Conservation (phyloP, 805 yeast genomes). For the Clavispora fructus region DNA sequence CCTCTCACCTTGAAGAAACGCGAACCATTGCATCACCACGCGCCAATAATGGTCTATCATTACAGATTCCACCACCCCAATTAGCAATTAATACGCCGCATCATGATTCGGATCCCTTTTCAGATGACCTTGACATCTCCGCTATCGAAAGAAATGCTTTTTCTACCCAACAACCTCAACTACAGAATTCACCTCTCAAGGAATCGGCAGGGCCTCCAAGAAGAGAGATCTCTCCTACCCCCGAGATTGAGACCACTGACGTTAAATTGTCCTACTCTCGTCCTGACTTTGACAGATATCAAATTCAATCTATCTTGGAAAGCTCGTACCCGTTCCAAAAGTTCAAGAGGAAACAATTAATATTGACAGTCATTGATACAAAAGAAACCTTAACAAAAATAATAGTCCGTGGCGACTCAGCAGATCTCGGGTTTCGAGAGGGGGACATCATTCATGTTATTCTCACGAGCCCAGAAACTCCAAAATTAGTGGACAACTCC, state of each 20-base stretch:
- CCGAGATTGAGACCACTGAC: neutral
- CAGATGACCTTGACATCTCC: constrained; percentile 14
- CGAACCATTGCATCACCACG: neutral
- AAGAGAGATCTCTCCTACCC: neutral
- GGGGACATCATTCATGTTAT: constrained; percentile 63
- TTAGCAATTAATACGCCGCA: neutral
- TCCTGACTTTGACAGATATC: constrained; percentile 44
- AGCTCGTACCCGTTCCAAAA: constrained; percentile 26
- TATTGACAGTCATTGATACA: constrained; percentile 47
- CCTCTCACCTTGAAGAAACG: too few species aligned
- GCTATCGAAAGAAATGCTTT: constrained; percentile 9
- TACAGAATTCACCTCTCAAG: neutral
- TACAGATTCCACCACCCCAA: neutral
- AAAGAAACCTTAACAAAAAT: constrained; percentile 32
- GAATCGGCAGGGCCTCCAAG: neutral
- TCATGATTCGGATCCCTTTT: constrained; percentile 14
- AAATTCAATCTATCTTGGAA: constrained; percentile 31
- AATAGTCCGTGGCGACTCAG: constrained; percentile 59
- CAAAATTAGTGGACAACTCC: constrained; percentile 47
- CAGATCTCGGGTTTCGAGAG: constrained; percentile 39
- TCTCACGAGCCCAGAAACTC: constrained; percentile 35
- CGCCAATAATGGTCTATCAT: neutral
- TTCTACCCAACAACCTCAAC: neutral
- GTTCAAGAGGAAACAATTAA: constrained; percentile 40
- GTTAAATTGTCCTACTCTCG: constrained; percentile 43